These are phyloP conservation scores for Apiospora malaysiana DNA, from an alignment of 2,329 filamentous ascomycete species.

Conservation along the genomic window DNA sequence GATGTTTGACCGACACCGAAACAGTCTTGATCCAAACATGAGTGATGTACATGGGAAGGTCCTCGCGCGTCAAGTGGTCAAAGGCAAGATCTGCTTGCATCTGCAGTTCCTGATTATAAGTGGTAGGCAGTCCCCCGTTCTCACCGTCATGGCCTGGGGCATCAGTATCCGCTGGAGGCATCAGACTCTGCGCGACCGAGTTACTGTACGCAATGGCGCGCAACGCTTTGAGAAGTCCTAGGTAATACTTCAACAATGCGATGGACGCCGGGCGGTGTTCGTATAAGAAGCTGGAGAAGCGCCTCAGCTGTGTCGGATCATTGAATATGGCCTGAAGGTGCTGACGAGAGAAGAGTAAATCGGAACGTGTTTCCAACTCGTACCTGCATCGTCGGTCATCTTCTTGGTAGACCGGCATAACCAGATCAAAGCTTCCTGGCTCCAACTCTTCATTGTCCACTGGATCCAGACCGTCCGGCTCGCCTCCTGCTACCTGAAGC, in stretches of 20 bases:
- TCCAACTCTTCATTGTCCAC: conserved; percentile 42
- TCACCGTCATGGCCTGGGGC: conserved; percentile 62
- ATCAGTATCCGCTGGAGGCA: conserved; percentile 50
- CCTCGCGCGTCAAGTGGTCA: conserved; percentile 67
- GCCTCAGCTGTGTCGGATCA: conserved; percentile 65
- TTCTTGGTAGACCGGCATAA: conserved; percentile 44
- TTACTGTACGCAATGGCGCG: conserved; percentile 75
- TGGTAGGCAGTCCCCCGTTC: conserved; percentile 48
- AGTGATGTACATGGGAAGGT: conserved; percentile 74
- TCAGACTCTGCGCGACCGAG: conserved; percentile 65
- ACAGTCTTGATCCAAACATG: conserved; percentile 72
- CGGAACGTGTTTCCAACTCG: conserved; percentile 66
- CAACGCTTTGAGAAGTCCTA: conserved; percentile 73
- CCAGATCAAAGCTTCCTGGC: conserved; percentile 46
- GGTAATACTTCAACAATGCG: conserved; percentile 71
- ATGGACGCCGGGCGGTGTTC: conserved; percentile 65
- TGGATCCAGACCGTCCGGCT: conserved; percentile 42
- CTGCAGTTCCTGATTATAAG: conserved; percentile 64
- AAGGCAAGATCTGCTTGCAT: conserved; percentile 69
- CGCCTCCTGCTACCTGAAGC: conserved; percentile 34
- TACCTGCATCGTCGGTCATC: conserved; percentile 43
- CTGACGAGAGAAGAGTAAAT: conserved; percentile 67
- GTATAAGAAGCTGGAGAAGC: conserved; percentile 72
- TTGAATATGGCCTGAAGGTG: conserved; percentile 70
- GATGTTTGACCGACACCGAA: conserved; percentile 68